A percentile compares a stretch with the other conserved stretches of the same genome.
These are phyloP conservation scores for Pyrus betulifolia DNA, from an alignment of 306 rosid genomes.

Conservation along the genomic window DNA sequence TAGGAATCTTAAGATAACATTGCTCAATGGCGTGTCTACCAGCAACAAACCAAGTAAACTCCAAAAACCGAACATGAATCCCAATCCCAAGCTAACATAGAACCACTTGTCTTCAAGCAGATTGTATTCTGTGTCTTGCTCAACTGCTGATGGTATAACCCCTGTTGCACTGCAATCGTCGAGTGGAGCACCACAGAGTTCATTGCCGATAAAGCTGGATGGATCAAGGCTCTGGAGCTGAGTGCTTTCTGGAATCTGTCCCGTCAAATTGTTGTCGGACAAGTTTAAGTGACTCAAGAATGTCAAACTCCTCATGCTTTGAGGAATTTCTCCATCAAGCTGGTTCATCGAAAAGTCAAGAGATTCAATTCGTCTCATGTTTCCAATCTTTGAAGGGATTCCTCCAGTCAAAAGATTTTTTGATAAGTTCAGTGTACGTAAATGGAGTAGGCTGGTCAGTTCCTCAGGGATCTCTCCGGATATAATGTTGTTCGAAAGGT, in stretches of 20 bases:
- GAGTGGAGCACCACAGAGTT: not conserved
- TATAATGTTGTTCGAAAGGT: not conserved
- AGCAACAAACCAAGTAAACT: not conserved
- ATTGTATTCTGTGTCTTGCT: not conserved
- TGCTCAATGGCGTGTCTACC: not conserved
- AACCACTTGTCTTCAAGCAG: not conserved
- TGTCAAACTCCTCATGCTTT: not conserved
- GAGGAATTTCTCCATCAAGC: not conserved
- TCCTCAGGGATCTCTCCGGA: not conserved
- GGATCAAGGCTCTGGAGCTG: not conserved
- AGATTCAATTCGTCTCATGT: not conserved
- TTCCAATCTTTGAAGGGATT: not conserved
- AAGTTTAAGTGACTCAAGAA: not conserved
- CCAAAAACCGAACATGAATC: not conserved
- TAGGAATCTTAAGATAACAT: not conserved
- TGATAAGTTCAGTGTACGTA: not conserved
- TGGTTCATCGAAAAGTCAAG: not conserved
- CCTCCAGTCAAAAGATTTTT: not conserved
- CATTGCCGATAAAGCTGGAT: not conserved
- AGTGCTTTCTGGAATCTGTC: no score
- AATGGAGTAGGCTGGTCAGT: not conserved
- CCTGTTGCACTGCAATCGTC: not conserved
- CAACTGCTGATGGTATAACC: not conserved
- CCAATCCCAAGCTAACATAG: not conserved
- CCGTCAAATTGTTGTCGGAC: no score